These are phyloP conservation scores for Halophytophthora polymorphica DNA, from an alignment of 352 stramenopile species.

Conservation along the genomic window DNA sequence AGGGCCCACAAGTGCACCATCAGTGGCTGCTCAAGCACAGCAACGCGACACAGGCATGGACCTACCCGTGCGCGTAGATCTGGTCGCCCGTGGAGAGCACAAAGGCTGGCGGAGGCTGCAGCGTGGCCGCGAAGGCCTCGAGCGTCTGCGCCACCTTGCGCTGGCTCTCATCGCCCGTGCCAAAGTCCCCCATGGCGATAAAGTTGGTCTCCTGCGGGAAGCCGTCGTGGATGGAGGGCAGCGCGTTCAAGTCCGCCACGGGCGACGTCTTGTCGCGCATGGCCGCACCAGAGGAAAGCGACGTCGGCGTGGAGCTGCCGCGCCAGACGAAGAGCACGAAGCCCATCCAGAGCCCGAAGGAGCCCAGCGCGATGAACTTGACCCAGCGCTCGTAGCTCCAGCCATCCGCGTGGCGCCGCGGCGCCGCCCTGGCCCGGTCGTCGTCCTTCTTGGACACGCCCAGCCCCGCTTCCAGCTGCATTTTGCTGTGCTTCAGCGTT, in stretches of 20 bases:
- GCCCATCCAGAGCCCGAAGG: constrained; percentile 56
- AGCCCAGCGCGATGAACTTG: constrained; percentile 46
- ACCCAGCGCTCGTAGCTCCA: constrained; percentile 61
- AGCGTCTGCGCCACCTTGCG: constrained; percentile 58
- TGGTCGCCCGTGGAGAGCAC: constrained; percentile 83
- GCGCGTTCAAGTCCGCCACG: constrained; percentile 14
- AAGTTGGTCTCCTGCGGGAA: constrained; percentile 72
- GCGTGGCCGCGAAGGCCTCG: constrained; percentile 45
- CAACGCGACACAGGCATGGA: not conserved
- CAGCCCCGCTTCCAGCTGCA: constrained; percentile 61
- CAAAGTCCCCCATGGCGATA: constrained; percentile 79
- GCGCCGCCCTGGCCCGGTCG: constrained; percentile 46
- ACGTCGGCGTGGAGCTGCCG: constrained; percentile 3
- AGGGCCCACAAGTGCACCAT: too few species aligned
- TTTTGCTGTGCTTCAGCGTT: constrained; percentile 10
- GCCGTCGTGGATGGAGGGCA: constrained; percentile 29
- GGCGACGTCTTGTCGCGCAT: constrained; percentile 2
- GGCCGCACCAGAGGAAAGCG: not conserved
- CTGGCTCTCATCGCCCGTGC: constrained; percentile 65
- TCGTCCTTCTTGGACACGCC: constrained; percentile 43
- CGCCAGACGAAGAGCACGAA: constrained; percentile 59
- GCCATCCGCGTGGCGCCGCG: constrained; percentile 25
- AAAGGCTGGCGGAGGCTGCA: constrained; percentile 67
- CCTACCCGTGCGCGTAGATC: constrained; percentile 82
- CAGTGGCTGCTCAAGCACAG: not conserved